Percentiles rank a stretch among this genome's conserved stretches.
These are phyloP conservation scores for Colletotrichum lindemuthianum DNA, from an alignment of 2,329 filamentous ascomycete species.

Conservation along the genomic window DNA sequence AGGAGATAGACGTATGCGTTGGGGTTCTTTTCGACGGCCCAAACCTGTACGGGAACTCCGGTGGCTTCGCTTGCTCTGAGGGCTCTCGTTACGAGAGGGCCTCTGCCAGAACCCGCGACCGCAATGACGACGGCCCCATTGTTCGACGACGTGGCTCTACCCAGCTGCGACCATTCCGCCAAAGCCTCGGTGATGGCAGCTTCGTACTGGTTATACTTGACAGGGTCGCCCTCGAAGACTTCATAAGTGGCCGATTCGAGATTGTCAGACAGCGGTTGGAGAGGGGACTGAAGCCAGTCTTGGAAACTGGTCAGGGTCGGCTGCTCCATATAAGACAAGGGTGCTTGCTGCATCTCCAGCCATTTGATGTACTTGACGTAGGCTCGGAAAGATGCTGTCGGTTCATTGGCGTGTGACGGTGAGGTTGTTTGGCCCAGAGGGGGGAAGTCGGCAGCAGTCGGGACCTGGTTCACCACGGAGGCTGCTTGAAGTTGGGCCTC, in stretches of 20 bases:
- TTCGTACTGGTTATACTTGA: conserved; percentile 98
- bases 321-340: conserved; percentile 62
- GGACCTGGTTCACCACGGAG: conserved; percentile 41
- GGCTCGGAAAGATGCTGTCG: conserved; percentile 40
- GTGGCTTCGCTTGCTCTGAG: conserved; percentile 81
- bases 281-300: conserved; percentile 93
- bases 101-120: conserved; percentile 92
- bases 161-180: conserved; percentile 77
- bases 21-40: conserved; percentile 97
- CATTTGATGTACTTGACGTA: conserved; percentile 85
- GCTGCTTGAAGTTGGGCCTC: conserved; percentile 31
- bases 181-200: conserved; percentile 83
- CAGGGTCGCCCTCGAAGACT: conserved; percentile 96
- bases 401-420: conserved; percentile 37
- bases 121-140: conserved; percentile 83
- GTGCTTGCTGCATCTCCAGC: conserved; percentile 83
- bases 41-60: conserved; percentile 83
- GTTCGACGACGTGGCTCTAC: conserved; percentile 78
- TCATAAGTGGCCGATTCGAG: conserved; percentile 98
- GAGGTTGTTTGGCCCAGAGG: conserved; percentile 73
- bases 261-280: conserved; percentile 96
- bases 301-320: conserved; percentile 72
- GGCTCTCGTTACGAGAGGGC: conserved; percentile 88
- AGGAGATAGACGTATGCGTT: conserved; percentile 96
- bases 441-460: conserved; percentile 69